A percentile compares a stretch with the other conserved stretches of the same genome.
These are phyloP conservation scores for Suhomyces bribrorum DNA, from an alignment of 1,139 yeast species.

Conservation along the genomic window DNA sequence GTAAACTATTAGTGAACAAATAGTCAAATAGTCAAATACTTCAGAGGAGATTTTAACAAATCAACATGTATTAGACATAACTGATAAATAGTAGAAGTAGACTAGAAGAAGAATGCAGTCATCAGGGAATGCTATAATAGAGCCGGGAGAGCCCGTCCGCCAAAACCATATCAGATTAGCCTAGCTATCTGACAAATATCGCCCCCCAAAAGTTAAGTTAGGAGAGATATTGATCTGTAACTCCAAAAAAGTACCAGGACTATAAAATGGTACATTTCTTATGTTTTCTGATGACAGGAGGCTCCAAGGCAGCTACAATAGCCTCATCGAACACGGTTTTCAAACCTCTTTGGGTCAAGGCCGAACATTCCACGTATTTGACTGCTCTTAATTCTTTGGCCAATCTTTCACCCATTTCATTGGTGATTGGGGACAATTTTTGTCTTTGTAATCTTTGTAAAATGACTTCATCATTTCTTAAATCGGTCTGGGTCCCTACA, in stretches of 20 bases:
- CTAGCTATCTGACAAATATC: constrained; percentile 3
- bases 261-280: constrained; percentile 64
- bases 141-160: constrained; percentile 2
- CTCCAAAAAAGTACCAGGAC: neutral
- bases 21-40: too few species aligned
- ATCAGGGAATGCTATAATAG: constrained; percentile 7
- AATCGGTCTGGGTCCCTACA: constrained; percentile 94
- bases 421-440: constrained; percentile 80
- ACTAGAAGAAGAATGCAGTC: constrained; percentile 6
- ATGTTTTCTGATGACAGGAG: constrained; percentile 81
- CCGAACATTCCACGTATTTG: constrained; percentile 95
- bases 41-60: too few species aligned
- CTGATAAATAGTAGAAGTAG: constrained; percentile 10
- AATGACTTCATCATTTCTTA: constrained; percentile 89
- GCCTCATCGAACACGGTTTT: constrained; percentile 97
- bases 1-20: too few species aligned
- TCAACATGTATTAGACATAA: constrained; percentile 12
- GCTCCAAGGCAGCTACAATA: constrained; percentile 91
- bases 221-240: neutral
- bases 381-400: constrained; percentile 95
- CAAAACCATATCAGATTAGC: constrained; percentile 1
- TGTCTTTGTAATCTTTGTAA: constrained; percentile 88
- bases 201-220: too few species aligned
- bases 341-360: constrained; percentile 94
- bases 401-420: constrained; percentile 86